These are phyloP conservation scores for Senna siamea DNA, from an alignment of 306 rosid species.

Conservation along the genomic window DNA sequence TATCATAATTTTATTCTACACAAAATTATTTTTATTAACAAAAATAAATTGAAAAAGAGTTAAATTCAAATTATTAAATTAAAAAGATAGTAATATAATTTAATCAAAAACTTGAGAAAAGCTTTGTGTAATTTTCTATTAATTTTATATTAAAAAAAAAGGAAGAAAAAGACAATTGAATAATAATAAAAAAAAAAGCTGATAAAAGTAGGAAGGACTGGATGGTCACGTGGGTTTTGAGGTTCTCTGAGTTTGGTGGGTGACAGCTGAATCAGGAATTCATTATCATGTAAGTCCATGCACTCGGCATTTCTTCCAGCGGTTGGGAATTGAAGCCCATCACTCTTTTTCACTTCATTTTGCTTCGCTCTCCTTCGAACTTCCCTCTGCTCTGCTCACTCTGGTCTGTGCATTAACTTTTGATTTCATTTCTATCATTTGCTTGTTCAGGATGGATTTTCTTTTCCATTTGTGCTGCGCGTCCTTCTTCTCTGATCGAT, in stretches of 20 bases:
- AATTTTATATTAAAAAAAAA: too few species aligned
- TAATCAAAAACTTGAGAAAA: too few species aligned
- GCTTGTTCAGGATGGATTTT: background rate
- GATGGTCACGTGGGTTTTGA: slow-evolving; percentile 2
- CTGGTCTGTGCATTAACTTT: slow-evolving; percentile 45
- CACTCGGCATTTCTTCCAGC: background rate
- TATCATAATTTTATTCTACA: too few species aligned
- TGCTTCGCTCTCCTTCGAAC: background rate
- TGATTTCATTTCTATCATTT: background rate
- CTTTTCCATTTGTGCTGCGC: background rate
- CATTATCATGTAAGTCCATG: too few species aligned
- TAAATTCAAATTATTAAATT: too few species aligned
- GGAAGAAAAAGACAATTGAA: too few species aligned
- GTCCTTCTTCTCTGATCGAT: background rate
- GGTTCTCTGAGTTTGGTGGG: background rate
- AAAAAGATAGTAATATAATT: too few species aligned
- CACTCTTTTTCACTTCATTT: background rate
- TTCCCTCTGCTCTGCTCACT: slow-evolving; percentile 14
- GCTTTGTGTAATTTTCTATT: too few species aligned
- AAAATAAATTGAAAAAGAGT: too few species aligned
- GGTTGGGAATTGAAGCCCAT: background rate
- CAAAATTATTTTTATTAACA: too few species aligned
- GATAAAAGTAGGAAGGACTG: background rate
- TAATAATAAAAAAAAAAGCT: background rate
- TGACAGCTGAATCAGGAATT: background rate